phyloP scores from a whole-genome alignment of 2,329 filamentous ascomycete species.

The Monilinia aucupariae region DNA sequence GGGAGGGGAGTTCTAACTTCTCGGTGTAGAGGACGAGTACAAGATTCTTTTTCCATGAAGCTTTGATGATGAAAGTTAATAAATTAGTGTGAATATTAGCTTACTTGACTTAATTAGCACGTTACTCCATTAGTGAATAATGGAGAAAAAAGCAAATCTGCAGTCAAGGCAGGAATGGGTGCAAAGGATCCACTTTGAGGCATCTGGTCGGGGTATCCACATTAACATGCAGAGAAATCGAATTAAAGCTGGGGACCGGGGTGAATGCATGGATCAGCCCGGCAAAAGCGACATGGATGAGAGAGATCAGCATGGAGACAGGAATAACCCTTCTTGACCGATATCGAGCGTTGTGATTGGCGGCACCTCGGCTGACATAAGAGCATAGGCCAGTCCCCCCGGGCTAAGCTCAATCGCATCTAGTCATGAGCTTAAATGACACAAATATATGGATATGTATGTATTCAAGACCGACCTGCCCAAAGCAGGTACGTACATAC shows the following conservation, averaged over 20 bases:
- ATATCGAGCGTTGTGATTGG: too few species aligned
- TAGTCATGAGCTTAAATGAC: conserved; percentile 12
- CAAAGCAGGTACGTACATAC: too few species aligned
- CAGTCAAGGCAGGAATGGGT: neutral
- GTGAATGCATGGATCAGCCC: neutral
- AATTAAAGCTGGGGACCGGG: neutral
- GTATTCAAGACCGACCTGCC: too few species aligned
- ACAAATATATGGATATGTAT: too few species aligned
- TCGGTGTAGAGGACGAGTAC: neutral
- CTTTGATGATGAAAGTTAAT: conserved; percentile 11
- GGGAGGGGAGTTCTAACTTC: too few species aligned
- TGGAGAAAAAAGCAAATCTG: conserved; percentile 16
- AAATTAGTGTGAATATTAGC: neutral
- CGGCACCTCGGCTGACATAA: too few species aligned
- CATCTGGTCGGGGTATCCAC: too few species aligned
- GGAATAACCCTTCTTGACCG: neutral
- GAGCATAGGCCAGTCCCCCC: too few species aligned
- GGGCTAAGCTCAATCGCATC: neutral
- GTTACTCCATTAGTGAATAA: conserved; percentile 8
- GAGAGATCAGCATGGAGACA: neutral
- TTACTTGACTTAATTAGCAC: neutral
- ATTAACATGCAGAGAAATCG: neutral
- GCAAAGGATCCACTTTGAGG: neutral
- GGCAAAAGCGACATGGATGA: neutral
- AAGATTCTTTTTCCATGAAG: conserved; percentile 14